phyloP scores from a whole-genome alignment of 257 asterid genomes.

The Capsicum rhomboideum region DNA sequence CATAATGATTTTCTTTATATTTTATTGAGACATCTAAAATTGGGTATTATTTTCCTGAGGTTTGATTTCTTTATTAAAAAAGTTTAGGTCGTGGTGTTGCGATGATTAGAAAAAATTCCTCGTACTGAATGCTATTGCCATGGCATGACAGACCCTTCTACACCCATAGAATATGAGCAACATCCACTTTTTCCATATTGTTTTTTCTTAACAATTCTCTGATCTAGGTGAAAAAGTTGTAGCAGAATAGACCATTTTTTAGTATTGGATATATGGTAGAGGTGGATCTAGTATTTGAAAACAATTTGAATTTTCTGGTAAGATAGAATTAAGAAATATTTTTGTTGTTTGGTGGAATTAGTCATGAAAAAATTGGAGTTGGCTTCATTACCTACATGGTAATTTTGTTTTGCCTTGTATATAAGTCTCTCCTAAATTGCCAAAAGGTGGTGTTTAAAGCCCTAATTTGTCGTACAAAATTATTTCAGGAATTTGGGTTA shows the following conservation, averaged over 20 bases:
- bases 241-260: too few relatives aligned
- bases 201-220: too few relatives aligned
- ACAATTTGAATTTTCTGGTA: neutral
- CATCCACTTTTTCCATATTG: neutral
- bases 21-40: neutral
- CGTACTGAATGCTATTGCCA: constrained; percentile 54
- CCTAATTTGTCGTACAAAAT: neutral
- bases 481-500: neutral
- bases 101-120: constrained; percentile 64
- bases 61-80: neutral
- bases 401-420: neutral
- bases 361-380: neutral
- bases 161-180: constrained; percentile 89
- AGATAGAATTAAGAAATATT: too few relatives aligned
- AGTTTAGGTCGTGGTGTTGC: constrained; percentile 14
- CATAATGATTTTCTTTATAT: too few relatives aligned
- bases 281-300: neutral
- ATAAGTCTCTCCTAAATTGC: neutral
- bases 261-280: too few relatives aligned
- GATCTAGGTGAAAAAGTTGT: too few relatives aligned
- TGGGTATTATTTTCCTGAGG: neutral
- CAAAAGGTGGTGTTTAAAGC: neutral
- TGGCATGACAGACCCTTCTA: constrained; percentile 57
- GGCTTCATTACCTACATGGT: neutral
- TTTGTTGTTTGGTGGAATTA: too few relatives aligned